These are phyloP conservation scores for Biscutella laevigata DNA, from an alignment of 441 rosid genomes.

Conservation along the genomic window DNA sequence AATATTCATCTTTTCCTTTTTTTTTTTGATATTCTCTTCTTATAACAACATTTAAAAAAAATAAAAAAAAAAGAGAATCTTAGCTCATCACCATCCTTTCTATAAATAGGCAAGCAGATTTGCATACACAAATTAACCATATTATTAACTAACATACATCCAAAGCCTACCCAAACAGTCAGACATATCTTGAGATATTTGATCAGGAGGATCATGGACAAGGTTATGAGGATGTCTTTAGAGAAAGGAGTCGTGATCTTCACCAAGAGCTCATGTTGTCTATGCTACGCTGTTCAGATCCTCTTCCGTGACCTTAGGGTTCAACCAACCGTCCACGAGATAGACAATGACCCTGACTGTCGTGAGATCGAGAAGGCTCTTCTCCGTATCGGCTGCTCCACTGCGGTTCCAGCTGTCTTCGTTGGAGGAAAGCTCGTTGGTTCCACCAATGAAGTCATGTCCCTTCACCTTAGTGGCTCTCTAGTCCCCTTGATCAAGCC, in stretches of 20 bases:
- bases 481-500: conserved; percentile 65
- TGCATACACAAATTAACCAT: conserved; percentile 3
- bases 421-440: conserved; percentile 70
- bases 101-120: conserved; percentile 15
- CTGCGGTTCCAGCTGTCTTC: conserved; percentile 77
- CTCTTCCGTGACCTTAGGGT: conserved; percentile 76
- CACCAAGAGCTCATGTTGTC: conserved; percentile 85
- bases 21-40: neutral
- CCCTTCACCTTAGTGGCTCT: conserved; percentile 69
- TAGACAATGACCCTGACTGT: conserved; percentile 78
- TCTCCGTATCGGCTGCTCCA: conserved; percentile 54
- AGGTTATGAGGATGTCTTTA: conserved; percentile 61
- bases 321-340: conserved; percentile 51
- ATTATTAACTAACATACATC: neutral
- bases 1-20: no score
- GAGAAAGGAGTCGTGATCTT: conserved; percentile 77
- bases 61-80: neutral
- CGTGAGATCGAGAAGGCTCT: conserved; percentile 80
- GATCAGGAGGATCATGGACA: conserved; percentile 52
- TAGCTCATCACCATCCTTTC: neutral
- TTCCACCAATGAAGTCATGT: conserved; percentile 90
- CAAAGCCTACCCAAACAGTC: neutral
- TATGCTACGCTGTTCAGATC: conserved; percentile 72
- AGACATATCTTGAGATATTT: neutral
- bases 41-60: neutral